Percentiles rank a stretch among this genome's conserved stretches.
phyloP scores from a whole-genome alignment of 805 yeast genomes.

The Candida manassasensis region DNA sequence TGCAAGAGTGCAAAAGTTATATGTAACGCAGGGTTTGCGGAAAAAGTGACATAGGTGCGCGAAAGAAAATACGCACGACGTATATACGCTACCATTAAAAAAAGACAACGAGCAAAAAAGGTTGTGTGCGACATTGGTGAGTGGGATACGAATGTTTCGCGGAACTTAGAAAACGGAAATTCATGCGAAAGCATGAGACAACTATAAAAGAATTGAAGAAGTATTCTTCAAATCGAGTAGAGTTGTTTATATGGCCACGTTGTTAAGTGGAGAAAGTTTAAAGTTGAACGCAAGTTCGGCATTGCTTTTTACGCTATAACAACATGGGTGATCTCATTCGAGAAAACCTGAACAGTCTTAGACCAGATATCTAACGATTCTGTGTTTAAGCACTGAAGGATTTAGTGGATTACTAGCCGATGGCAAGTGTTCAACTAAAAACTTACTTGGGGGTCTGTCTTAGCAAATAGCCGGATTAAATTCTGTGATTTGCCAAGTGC shows the following conservation, averaged over 20 bases:
- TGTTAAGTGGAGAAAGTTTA: slow-evolving; percentile 27
- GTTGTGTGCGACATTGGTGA: too few relatives aligned
- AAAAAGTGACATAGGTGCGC: too few relatives aligned
- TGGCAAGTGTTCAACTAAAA: slow-evolving; percentile 8
- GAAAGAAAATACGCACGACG: too few relatives aligned
- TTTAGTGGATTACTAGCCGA: slow-evolving; percentile 23
- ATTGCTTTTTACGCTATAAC: slow-evolving; percentile 24
- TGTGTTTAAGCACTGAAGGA: slow-evolving; percentile 28
- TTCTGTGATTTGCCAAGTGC: slow-evolving; percentile 13
- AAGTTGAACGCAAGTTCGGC: slow-evolving; percentile 25
- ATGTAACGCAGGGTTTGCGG: too few relatives aligned
- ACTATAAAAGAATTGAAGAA: neutral
- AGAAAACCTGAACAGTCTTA: slow-evolving; percentile 27
- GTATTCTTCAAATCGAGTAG: neutral
- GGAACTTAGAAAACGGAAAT: neutral
- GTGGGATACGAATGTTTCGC: too few relatives aligned
- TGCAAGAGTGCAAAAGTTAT: too few relatives aligned
- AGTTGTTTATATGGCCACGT: slow-evolving; percentile 21
- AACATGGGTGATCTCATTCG: slow-evolving; percentile 19
- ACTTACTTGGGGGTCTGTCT: slow-evolving; percentile 8
- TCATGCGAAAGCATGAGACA: slow-evolving; percentile 6
- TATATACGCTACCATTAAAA: too few relatives aligned
- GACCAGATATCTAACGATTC: slow-evolving; percentile 25
- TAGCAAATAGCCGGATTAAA: slow-evolving; percentile 5
- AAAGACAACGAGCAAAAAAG: too few relatives aligned